Evolutionary conservation across 441 rosid species (phyloP), one percentile per base, ranked within the genome.

Genomic region (Dalechampia spathulata): DNA sequence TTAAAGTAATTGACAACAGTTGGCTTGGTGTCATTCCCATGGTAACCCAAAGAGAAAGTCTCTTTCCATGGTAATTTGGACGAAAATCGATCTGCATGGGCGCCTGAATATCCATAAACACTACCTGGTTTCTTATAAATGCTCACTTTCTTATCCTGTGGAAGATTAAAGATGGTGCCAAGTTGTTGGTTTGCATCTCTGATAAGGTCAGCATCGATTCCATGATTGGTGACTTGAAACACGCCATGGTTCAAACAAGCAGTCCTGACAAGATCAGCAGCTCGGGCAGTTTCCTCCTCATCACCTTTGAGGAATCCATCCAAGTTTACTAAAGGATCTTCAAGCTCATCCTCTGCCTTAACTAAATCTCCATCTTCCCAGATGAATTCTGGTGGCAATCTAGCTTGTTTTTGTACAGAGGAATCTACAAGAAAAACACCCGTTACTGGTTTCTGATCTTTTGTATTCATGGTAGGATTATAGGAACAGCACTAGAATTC

Each of bases 11-110:
- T 70, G 50, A 67, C 76, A 46, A 75, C 85, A 3, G 38, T 41
- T 25, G 62, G 56, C 0, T 72, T 57, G 0, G 64, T 38, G 11
- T 32, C 41, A 2, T 19, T 22, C 17, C 26, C 13, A 25, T 39
- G 42, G 63, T 48, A 81, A 9, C 70, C 55, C 47, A 79, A 81
- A 14, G 95, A 72, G 37, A 83, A 77, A 22, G 88, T 81, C 76
- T 86, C 95, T 69, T 86, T 86, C 95, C 95, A 86, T 9, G 90
- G 88, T 41, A 86, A 65, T 61, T 83, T 81, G 7, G 88, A 68
- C 5, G 85, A 72, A 49, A 55, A 79, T 51, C 88, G 57, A 15
- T 79, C 79, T 2, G 88, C 78, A 20, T 42, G 46, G 2, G 46
- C 46, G 2, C 46, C 46, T 10, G 46, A 42, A 42, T 42, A 42